Evolutionary conservation across 305 asterid genomes (phyloP).

Genomic region (Solanum hybrid): DNA sequence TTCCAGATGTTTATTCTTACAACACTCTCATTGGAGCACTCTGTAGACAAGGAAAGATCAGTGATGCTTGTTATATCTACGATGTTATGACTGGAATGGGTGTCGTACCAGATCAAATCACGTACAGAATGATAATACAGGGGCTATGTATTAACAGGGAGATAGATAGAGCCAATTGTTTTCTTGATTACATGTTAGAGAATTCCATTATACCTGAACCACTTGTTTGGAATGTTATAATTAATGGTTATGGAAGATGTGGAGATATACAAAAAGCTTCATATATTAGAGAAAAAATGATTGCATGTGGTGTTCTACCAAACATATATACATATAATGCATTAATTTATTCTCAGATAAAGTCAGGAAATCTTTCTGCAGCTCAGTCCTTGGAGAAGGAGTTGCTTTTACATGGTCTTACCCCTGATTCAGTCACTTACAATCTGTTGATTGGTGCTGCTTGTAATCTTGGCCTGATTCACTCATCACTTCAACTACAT

Average conservation of each 20-base stretch:
- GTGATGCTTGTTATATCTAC: constrained; percentile 62
- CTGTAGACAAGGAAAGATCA: constrained; percentile 47
- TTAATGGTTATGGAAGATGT: neutral
- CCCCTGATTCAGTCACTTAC: constrained; percentile 67
- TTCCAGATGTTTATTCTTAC: constrained; percentile 54
- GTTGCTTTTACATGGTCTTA: constrained; percentile 41
- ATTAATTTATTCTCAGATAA: constrained; percentile 40
- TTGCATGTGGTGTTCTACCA: constrained; percentile 47
- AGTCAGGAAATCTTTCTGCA: constrained; percentile 32
- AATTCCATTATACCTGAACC: constrained; percentile 15
- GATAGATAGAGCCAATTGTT: neutral
- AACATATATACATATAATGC: constrained; percentile 72
- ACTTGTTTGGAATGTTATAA: neutral
- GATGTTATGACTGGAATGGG: constrained; percentile 66
- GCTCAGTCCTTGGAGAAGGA: constrained; percentile 52
- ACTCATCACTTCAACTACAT: constrained; percentile 36
- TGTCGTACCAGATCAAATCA: constrained; percentile 50
- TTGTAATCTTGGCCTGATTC: constrained; percentile 40
- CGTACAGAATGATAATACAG: constrained; percentile 60
- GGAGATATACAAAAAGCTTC: neutral
- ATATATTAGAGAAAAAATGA: constrained; percentile 45
- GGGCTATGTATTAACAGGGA: constrained; percentile 44
- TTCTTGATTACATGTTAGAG: constrained; percentile 33
- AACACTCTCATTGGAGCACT: constrained; percentile 59
- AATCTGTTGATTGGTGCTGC: constrained; percentile 67